Evolutionary conservation across 2,329 filamentous ascomycete species (phyloP).

Genomic region (Colletotrichum tabaci): DNA sequence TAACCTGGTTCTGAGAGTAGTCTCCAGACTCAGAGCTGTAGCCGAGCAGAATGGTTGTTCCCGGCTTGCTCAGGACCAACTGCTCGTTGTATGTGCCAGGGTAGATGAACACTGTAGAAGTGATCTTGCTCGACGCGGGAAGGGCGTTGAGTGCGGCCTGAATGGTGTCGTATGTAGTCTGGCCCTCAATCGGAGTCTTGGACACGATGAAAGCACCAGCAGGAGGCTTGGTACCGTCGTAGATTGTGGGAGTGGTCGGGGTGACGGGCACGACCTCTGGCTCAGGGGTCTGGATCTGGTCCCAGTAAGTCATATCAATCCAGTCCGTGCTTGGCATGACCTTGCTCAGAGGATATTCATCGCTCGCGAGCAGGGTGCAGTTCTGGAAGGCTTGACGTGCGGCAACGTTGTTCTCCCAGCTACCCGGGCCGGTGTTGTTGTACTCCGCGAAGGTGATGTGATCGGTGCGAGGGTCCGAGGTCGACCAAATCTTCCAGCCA

Average conservation of each 20-base stretch:
- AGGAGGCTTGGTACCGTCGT: slow-evolving; percentile 43
- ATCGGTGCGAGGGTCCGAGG: slow-evolving; percentile 55
- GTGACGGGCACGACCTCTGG: slow-evolving; percentile 50
- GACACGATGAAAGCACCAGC: no score
- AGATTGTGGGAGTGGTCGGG: slow-evolving; percentile 52
- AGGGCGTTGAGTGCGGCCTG: no score
- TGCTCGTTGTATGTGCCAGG: slow-evolving; percentile 56
- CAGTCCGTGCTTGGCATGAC: slow-evolving; percentile 47
- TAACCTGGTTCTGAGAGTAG: slow-evolving; percentile 51
- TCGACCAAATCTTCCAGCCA: slow-evolving; percentile 66
- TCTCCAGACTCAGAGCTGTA: slow-evolving; percentile 54
- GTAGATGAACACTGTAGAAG: slow-evolving; percentile 49
- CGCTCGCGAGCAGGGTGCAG: slow-evolving; percentile 45
- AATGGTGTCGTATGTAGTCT: no score
- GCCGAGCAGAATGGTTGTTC: slow-evolving; percentile 56
- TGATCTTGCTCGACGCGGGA: slow-evolving; percentile 48
- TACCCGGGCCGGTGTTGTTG: slow-evolving; percentile 61
- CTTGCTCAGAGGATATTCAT: slow-evolving; percentile 44
- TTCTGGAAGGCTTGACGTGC: slow-evolving; percentile 45
- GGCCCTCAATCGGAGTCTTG: no score
- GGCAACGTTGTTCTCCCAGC: slow-evolving; percentile 66
- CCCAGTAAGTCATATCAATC: slow-evolving; percentile 48
- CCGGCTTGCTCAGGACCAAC: slow-evolving; percentile 54
- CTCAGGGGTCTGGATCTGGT: slow-evolving; percentile 44
- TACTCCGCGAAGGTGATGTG: slow-evolving; percentile 68